phyloP scores from a whole-genome alignment of 495 filamentous ascomycete species.

The Chaetomium fimeti region DNA sequence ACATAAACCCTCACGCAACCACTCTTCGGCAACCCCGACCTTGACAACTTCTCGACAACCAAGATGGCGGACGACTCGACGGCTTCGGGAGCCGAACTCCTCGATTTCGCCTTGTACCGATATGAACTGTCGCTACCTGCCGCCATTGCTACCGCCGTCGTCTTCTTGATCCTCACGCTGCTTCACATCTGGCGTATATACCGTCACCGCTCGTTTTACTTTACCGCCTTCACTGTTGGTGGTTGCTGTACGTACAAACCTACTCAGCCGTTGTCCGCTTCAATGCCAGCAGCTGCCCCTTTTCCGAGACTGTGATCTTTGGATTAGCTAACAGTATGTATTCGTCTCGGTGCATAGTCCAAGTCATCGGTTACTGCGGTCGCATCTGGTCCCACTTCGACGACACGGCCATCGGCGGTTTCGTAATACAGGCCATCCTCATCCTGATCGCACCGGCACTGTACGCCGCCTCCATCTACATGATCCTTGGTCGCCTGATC shows the following conservation, averaged over 20 bases:
- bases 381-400: neutral
- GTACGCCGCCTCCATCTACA: conserved; percentile 57
- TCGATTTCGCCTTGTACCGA: conserved; percentile 10
- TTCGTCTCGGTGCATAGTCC: neutral
- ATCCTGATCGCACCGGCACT: conserved; percentile 42
- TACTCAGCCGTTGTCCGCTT: neutral
- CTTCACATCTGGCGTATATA: conserved; percentile 6
- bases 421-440: conserved; percentile 28
- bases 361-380: conserved; percentile 5
- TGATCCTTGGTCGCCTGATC: conserved; percentile 54
- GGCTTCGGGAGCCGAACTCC: neutral
- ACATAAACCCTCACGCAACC: neutral
- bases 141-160: neutral
- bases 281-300: neutral
- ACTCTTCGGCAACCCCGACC: neutral
- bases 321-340: neutral
- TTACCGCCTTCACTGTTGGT: conserved; percentile 4
- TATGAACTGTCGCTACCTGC: conserved; percentile 1
- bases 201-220: conserved; percentile 5
- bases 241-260: conserved; percentile 6
- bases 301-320: neutral
- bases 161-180: conserved; percentile 7
- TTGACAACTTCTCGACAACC: neutral
- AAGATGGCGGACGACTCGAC: neutral
- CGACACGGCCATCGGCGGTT: neutral